Percentiles rank a stretch among this genome's conserved stretches.
Conservation (phyloP, 1,284 basidiomycete genomes). For the Microbotryum scabiosae region DNA sequence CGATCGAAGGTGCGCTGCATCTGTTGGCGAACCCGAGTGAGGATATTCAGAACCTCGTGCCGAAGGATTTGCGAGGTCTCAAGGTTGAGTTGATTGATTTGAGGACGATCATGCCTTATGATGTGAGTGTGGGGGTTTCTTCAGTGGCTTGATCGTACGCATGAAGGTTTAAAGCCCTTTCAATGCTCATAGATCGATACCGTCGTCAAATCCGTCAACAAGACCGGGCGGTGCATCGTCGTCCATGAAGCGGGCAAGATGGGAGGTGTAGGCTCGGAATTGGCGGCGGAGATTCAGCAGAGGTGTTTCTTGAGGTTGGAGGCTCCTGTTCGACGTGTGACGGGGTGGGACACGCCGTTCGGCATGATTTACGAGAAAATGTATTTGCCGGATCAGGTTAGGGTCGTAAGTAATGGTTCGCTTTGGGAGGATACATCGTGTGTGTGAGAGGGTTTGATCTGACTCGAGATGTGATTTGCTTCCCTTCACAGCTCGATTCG, state of each 20-base stretch:
- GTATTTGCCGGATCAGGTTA: slow-evolving; percentile 73
- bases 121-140: slow-evolving; percentile 43
- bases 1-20: slow-evolving; percentile 70
- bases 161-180: too few species aligned
- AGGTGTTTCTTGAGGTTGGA: slow-evolving; percentile 76
- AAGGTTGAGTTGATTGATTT: slow-evolving; percentile 84
- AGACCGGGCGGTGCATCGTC: slow-evolving; percentile 74
- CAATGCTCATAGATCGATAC: slow-evolving; percentile 44
- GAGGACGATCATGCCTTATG: slow-evolving; percentile 82
- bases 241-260: slow-evolving; percentile 83
- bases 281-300: slow-evolving; percentile 75
- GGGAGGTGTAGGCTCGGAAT: slow-evolving; percentile 76
- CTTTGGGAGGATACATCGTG: background rate
- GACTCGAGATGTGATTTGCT: too few species aligned
- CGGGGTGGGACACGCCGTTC: slow-evolving; percentile 62
- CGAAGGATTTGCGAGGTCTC: slow-evolving; percentile 57
- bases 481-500: slow-evolving; percentile 51
- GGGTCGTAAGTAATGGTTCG: slow-evolving; percentile 43
- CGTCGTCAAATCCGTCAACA: slow-evolving; percentile 67
- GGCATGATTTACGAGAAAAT: slow-evolving; percentile 79
- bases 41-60: slow-evolving; percentile 58
- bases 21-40: slow-evolving; percentile 59
- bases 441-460: background rate
- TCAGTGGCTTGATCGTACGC: too few species aligned
- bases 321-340: slow-evolving; percentile 75